Evolutionary conservation across 305 asterid species (phyloP), one percentile per base, ranked within the genome.

Genomic region (Fraxinus angustifolia): DNA sequence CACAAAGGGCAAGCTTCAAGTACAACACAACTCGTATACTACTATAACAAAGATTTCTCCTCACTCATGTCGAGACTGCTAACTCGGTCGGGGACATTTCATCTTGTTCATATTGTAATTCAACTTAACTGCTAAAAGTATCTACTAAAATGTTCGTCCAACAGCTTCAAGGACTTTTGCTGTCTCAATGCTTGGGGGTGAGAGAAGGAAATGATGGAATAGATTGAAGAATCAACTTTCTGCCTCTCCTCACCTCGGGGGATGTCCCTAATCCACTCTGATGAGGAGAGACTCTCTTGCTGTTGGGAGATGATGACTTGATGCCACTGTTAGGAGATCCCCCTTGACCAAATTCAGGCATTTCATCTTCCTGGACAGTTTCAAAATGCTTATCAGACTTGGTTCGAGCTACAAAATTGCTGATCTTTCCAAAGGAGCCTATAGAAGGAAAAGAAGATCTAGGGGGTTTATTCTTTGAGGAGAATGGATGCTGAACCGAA

Each of bases 201-300:
- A 93, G 93, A 1, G 92, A 89, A 4, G 97, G 95, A 79, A 90
- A 92, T 42, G 94, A 83, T 0, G 97, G 92, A 34, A 92, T 91
- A 8, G 98, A 90, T 53, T 83, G 86, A 65, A 92, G 90, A 76
- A 92, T 88, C 88, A 90, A 60, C 88, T 91, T 92, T 30, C 97
- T 77, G 77, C 93, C 88, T 89, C 94, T 93, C 86, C 91, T 83
- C 81, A 84, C 33, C 75, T 88, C 88, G 0, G 92, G 82, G 7
- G 93, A 82, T 72, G 16, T 42, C 48, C 78, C 86, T 16, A 71
- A 30, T 68, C 75, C 56, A 21, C 81, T 19, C 28, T 82, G 86
- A 82, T 93, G 97, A 8, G 96, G 94, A n/a, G 93, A 89, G 75
- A 92, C 92, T 82, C 97, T 86, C 90, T 92, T 92, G 58, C 90